These are phyloP conservation scores for Petrea volubilis DNA, from an alignment of 257 asterid species.

Conservation along the genomic window DNA sequence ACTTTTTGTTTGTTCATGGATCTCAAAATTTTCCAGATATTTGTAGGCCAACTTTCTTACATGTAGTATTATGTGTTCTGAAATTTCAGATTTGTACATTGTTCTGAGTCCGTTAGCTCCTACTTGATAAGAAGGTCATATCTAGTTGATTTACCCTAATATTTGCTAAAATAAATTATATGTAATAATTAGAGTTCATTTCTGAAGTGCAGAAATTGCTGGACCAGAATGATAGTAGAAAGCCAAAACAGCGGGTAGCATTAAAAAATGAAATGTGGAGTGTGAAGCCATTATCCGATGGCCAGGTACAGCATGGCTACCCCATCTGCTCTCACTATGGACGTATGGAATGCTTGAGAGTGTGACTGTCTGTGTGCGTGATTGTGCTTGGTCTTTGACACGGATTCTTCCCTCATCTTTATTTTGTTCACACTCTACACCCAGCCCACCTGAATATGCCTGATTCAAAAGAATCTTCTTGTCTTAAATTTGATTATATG, in stretches of 20 bases:
- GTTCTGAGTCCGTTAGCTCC: not conserved
- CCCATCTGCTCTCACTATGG: not conserved
- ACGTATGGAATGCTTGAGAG: conserved; percentile 11
- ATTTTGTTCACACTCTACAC: not conserved
- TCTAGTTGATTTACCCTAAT: conserved; percentile 12
- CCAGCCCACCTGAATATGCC: conserved; percentile 11
- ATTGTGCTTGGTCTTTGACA: conserved; percentile 16
- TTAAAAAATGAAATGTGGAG: conserved; percentile 91
- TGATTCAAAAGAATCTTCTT: conserved; percentile 8
- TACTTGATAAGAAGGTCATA: not conserved
- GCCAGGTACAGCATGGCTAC: conserved; percentile 65
- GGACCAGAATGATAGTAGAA: conserved; percentile 69
- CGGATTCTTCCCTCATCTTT: conserved; percentile 8
- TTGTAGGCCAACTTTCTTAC: conserved; percentile 11
- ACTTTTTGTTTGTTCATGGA: not conserved
- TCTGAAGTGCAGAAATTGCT: conserved; percentile 79
- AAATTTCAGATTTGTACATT: conserved; percentile 5
- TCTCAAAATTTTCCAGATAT: not conserved
- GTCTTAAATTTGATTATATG: conserved; percentile 15
- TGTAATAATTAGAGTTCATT: conserved; percentile 24
- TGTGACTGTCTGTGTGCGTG: not conserved
- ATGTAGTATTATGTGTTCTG: conserved; percentile 11
- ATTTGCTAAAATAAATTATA: not conserved
- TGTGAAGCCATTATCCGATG: conserved; percentile 84
- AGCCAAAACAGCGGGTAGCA: conserved; percentile 78